Conservation (phyloP, 352 stramenopile genomes). For the Sclerospora graminicola region DNA sequence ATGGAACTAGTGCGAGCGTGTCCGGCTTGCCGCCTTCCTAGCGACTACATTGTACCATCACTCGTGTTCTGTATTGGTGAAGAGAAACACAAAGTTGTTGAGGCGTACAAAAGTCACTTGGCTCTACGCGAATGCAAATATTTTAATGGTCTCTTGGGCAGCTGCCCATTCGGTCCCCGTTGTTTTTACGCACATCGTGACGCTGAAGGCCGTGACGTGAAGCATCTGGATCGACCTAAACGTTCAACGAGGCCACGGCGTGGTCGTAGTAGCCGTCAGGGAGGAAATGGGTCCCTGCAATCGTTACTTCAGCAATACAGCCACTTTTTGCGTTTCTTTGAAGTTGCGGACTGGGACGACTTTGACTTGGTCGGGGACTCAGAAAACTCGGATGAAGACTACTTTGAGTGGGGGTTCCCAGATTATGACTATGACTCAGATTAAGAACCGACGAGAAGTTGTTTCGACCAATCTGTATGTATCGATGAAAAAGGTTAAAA, state of each 20-base stretch:
- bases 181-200: conserved; percentile 77
- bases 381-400: conserved; percentile 20
- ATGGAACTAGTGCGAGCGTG: conserved; percentile 58
- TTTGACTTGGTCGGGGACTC: conserved; percentile 22
- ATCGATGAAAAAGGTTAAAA: too few relatives aligned
- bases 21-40: conserved; percentile 50
- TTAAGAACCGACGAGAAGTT: conserved; percentile 2
- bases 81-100: conserved; percentile 41
- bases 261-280: conserved; percentile 5
- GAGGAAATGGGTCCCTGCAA: conserved; percentile 24
- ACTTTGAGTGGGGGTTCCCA: conserved; percentile 14
- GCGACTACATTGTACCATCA: conserved; percentile 74
- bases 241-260: conserved; percentile 22
- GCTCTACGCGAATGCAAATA: conserved; percentile 73
- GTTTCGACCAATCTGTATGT: too few relatives aligned
- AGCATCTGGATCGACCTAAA: conserved; percentile 48
- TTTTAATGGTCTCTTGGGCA: conserved; percentile 56
- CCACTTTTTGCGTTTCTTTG: conserved; percentile 54
- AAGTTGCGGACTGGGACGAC: conserved; percentile 48
- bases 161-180: conserved; percentile 57
- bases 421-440: conserved; percentile 23
- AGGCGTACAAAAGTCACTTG: conserved; percentile 67
- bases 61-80: conserved; percentile 61
- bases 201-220: conserved; percentile 41
- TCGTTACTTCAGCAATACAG: conserved; percentile 50